A percentile compares a stretch with the other conserved stretches of the same genome.
phyloP scores from a whole-genome alignment of 2,329 filamentous ascomycete genomes.

The Aspergillus nomiae region DNA sequence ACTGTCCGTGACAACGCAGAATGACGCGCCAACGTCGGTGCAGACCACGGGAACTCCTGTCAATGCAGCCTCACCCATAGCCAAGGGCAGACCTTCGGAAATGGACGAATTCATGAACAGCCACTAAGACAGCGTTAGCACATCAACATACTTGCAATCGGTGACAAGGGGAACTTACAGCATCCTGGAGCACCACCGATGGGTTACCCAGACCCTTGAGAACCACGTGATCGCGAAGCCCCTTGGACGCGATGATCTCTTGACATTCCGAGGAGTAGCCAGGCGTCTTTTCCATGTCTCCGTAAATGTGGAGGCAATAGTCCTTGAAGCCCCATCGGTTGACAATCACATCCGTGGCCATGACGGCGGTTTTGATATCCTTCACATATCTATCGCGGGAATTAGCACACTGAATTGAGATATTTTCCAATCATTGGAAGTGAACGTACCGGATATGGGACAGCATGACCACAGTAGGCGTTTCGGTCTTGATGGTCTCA shows the following conservation, averaged over 20 bases:
- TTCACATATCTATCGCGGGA: slow-evolving; percentile 40
- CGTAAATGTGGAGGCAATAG: slow-evolving; percentile 65
- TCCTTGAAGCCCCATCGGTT: slow-evolving; percentile 67
- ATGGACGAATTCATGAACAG: slow-evolving; percentile 54
- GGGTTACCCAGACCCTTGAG: slow-evolving; percentile 61
- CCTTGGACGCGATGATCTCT: slow-evolving; percentile 59
- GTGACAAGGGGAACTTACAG: slow-evolving; percentile 18
- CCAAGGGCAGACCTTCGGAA: slow-evolving; percentile 48
- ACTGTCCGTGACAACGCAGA: slow-evolving; percentile 44
- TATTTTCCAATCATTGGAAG: not conserved
- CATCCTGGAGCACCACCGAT: slow-evolving; percentile 56
- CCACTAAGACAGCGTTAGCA: slow-evolving; percentile 37
- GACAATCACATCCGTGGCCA: slow-evolving; percentile 66
- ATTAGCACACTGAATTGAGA: not conserved
- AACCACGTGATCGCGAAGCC: slow-evolving; percentile 52
- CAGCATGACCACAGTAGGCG: slow-evolving; percentile 66
- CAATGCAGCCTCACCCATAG: slow-evolving; percentile 49
- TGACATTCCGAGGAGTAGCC: slow-evolving; percentile 62
- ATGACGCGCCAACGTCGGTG: slow-evolving; percentile 45
- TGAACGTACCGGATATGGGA: slow-evolving; percentile 54
- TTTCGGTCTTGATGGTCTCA: slow-evolving; percentile 59
- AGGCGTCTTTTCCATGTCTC: slow-evolving; percentile 64
- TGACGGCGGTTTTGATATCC: slow-evolving; percentile 65
- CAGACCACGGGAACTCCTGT: slow-evolving; percentile 49
- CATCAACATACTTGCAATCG: not conserved